These are phyloP conservation scores for Parmelia sp. DNA, from an alignment of 495 filamentous ascomycete genomes.

Conservation along the genomic window DNA sequence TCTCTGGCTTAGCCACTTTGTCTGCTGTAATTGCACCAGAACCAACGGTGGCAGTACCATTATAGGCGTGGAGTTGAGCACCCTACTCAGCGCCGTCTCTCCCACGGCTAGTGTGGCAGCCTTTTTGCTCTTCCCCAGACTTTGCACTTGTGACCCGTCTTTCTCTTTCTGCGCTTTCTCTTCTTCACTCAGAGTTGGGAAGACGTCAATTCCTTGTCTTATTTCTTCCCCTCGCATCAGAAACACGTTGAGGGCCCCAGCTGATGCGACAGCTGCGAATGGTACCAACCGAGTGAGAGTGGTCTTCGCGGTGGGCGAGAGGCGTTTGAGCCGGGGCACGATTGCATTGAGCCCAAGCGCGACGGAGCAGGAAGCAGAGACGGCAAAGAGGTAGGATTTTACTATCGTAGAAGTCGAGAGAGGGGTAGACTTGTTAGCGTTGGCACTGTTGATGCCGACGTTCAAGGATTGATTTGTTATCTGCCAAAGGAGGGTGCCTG, in stretches of 20 bases:
- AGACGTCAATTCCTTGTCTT: constrained; percentile 88
- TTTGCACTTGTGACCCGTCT: constrained; percentile 53
- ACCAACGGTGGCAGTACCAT: constrained; percentile 90
- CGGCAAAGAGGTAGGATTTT: constrained; percentile 86
- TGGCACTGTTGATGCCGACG: constrained; percentile 93
- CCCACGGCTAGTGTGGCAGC: constrained; percentile 83
- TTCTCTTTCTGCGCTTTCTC: constrained; percentile 52
- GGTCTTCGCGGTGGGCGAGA: constrained; percentile 65
- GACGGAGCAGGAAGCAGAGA: constrained; percentile 85
- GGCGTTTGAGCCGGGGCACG: constrained; percentile 72
- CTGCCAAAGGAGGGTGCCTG: constrained; percentile 90
- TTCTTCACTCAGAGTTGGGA: constrained; percentile 57
- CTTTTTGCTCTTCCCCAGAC: constrained; percentile 76
- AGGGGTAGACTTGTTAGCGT: constrained; percentile 93
- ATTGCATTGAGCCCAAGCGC: constrained; percentile 86
- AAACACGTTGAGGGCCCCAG: constrained; percentile 89
- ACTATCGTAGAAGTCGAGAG: constrained; percentile 71
- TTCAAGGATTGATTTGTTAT: constrained; percentile 96
- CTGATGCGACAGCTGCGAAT: constrained; percentile 88
- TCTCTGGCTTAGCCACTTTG: constrained; percentile 63
- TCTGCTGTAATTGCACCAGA: constrained; percentile 73
- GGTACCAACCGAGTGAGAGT: constrained; percentile 80
- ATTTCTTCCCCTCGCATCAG: constrained; percentile 97
- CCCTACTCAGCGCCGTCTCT: constrained; percentile 83
- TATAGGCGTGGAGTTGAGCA: constrained; percentile 89